A percentile compares a stretch with the other conserved stretches of the same genome.
These are phyloP conservation scores for Psilocybe tampanensis DNA, from an alignment of 768 basidiomycete species.

Conservation along the genomic window DNA sequence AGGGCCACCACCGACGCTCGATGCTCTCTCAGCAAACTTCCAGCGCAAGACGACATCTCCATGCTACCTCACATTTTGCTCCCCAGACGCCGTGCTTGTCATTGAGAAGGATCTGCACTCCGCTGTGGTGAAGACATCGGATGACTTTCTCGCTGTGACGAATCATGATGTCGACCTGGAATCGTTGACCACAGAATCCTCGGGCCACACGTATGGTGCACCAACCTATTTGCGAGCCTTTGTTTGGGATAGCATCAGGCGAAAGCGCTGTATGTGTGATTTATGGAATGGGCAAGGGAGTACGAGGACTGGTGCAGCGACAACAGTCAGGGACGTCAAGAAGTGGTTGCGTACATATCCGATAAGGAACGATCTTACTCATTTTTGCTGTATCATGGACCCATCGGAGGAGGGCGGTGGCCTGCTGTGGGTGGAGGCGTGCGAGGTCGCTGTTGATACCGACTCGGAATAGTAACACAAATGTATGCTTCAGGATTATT, in stretches of 20 bases:
- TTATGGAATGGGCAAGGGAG: conserved; percentile 17
- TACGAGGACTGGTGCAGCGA: background rate
- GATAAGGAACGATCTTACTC: conserved; percentile 36
- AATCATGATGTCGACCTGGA: conserved; percentile 38
- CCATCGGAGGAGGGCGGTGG: conserved; percentile 35
- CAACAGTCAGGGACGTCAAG: conserved; percentile 26
- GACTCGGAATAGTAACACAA: too few species aligned
- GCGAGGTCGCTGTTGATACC: conserved; percentile 13
- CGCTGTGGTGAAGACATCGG: conserved; percentile 21
- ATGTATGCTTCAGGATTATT: too few species aligned
- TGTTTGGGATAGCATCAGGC: conserved; percentile 35
- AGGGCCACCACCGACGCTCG: conserved; percentile 25
- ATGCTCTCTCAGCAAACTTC: conserved; percentile 19
- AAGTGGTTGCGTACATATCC: conserved; percentile 34
- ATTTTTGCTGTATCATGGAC: conserved; percentile 43
- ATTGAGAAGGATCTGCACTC: conserved; percentile 36
- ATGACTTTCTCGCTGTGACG: conserved; percentile 33
- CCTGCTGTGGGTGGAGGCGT: conserved; percentile 35
- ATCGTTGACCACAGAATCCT: conserved; percentile 19
- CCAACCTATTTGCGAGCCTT: conserved; percentile 17
- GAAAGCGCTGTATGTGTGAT: conserved; percentile 29
- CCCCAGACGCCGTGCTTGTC: conserved; percentile 28
- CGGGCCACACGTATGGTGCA: conserved; percentile 18
- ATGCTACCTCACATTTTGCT: conserved; percentile 40
- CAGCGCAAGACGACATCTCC: conserved; percentile 26